phyloP scores from a whole-genome alignment of 176 grass and related monocot genomes.

The Cenchrus fungigraminus region DNA sequence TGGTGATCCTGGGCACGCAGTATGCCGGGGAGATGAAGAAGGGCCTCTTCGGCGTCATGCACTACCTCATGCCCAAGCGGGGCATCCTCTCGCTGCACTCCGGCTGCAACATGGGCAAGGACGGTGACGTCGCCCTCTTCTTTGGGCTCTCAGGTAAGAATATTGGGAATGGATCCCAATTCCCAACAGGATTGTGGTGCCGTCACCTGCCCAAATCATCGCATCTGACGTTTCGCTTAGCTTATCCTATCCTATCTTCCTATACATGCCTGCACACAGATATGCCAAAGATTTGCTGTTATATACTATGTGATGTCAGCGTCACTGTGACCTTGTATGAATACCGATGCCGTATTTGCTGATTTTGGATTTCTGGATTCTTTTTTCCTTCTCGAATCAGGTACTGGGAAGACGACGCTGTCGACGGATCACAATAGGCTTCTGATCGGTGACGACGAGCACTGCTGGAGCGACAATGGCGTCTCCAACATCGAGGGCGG shows the following conservation, averaged over 20 bases:
- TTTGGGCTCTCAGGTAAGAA: constrained; percentile 96
- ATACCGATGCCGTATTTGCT: neutral
- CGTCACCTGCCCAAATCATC: constrained; percentile 64
- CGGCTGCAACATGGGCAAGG: constrained; percentile 94
- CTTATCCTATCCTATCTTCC: neutral
- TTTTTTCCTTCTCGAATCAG: constrained; percentile 27
- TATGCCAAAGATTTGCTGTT: neutral
- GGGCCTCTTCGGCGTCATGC: constrained; percentile 97
- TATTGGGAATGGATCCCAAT: constrained; percentile 22
- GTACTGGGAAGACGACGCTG: constrained; percentile 93
- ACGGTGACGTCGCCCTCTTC: constrained; percentile 98
- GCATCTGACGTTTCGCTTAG: constrained; percentile 47
- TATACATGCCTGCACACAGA: neutral
- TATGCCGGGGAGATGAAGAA: constrained; percentile 99
- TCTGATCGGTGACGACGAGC: constrained; percentile 92
- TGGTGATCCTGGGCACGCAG: constrained; percentile 99
- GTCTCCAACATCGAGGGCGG: constrained; percentile 98
- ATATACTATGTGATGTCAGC: neutral
- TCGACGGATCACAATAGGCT: constrained; percentile 92
- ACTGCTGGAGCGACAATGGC: constrained; percentile 92
- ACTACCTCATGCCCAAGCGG: constrained; percentile 99
- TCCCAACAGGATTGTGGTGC: constrained; percentile 45
- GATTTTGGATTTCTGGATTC: neutral
- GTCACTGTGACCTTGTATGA: constrained; percentile 15
- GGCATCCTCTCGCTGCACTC: constrained; percentile 95